phyloP scores from a whole-genome alignment of 164 flowering plant genomes.

The Piper longum region DNA sequence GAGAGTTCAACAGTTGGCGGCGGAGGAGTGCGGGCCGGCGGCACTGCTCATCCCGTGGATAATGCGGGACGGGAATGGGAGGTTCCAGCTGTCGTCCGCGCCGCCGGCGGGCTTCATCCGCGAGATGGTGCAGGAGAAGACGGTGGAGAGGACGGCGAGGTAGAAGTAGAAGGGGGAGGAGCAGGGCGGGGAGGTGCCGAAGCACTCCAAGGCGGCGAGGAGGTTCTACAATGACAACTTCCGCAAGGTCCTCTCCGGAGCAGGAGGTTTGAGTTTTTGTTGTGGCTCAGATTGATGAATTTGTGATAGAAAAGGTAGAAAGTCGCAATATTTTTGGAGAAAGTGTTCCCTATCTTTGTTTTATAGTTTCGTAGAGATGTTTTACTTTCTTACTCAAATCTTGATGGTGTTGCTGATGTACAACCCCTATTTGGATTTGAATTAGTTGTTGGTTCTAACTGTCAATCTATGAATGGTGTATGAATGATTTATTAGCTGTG shows the following conservation, averaged over 20 bases:
- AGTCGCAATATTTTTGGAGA: too few species aligned
- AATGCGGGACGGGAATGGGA: slow-evolving; percentile 66
- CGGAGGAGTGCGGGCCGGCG: slow-evolving; percentile 2
- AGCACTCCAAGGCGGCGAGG: slow-evolving; percentile 78
- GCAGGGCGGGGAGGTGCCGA: slow-evolving; percentile 22
- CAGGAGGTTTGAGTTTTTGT: slow-evolving; percentile 52
- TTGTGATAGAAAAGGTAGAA: too few species aligned
- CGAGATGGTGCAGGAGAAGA: slow-evolving; percentile 35
- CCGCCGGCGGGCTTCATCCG: slow-evolving; percentile 50
- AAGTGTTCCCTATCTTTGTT: too few species aligned
- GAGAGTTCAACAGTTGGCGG: slow-evolving; percentile 32
- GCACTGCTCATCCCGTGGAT: slow-evolving; percentile 70
- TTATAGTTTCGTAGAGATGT: too few species aligned
- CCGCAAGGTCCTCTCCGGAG: slow-evolving; percentile 81
- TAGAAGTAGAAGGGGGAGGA: slow-evolving; percentile 21
- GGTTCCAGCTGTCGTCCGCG: slow-evolving; percentile 38
- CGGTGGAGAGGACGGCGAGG: slow-evolving; percentile 14
- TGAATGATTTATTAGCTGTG: too few species aligned
- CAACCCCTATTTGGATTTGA: too few species aligned
- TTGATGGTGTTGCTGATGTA: too few species aligned
- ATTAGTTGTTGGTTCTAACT: too few species aligned
- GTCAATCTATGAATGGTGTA: too few species aligned
- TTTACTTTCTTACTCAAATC: too few species aligned
- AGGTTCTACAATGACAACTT: slow-evolving; percentile 78
- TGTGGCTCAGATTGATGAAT: too few species aligned